Conservation (phyloP, 2,329 filamentous ascomycete species). For the Colletotrichum sp. region DNA sequence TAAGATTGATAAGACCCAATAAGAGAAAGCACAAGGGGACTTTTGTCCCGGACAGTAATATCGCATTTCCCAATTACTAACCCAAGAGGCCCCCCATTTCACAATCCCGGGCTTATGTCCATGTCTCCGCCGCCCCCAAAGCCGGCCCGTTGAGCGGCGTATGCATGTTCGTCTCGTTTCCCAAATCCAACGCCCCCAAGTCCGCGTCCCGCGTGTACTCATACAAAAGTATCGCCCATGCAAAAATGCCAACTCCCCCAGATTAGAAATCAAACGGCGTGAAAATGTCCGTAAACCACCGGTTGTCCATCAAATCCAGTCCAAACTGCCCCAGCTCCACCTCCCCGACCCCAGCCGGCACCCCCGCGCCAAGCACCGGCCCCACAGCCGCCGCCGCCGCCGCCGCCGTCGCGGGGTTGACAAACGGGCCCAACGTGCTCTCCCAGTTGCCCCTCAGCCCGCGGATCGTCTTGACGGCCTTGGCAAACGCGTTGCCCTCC, state of each 20-base stretch:
- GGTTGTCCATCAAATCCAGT: conserved; percentile 12
- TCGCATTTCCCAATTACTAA: background rate
- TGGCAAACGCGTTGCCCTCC: conserved; percentile 35
- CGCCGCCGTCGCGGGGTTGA: background rate
- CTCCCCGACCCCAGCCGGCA: background rate
- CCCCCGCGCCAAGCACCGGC: background rate
- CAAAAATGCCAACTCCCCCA: background rate
- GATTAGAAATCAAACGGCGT: conserved; percentile 19
- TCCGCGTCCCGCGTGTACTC: background rate
- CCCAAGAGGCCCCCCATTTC: background rate
- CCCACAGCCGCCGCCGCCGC: conserved; percentile 9
- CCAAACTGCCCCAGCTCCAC: conserved; percentile 12
- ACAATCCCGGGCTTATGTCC: background rate
- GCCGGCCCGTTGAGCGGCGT: background rate
- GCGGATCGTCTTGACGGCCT: conserved; percentile 39
- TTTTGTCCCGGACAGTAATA: background rate
- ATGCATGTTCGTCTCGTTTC: background rate
- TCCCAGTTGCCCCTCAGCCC: conserved; percentile 40
- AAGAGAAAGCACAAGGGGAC: background rate
- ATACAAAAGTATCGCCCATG: background rate
- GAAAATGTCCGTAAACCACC: conserved; percentile 17
- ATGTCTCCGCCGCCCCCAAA: background rate
- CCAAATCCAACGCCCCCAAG: background rate
- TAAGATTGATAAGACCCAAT: background rate
- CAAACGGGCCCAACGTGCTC: conserved; percentile 30